A percentile compares a stretch with the other conserved stretches of the same genome.
Evolutionary conservation across 805 yeast genomes (phyloP).

Genomic region (Lipomyces yamadae): DNA sequence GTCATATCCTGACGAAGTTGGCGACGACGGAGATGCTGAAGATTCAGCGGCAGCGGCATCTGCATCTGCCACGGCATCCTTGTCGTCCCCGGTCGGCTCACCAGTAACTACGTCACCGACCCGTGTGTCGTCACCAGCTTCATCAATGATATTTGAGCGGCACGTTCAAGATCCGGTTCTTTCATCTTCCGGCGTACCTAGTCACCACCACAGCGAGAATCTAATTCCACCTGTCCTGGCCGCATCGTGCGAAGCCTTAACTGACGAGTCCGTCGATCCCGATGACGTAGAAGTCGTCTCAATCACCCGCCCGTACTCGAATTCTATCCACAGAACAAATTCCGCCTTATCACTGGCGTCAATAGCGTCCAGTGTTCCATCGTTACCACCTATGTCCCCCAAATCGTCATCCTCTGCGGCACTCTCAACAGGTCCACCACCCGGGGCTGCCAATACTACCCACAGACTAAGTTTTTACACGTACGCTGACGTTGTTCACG

Average conservation of each 20-base stretch:
- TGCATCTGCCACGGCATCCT: background rate
- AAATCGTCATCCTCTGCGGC: slow-evolving; percentile 3
- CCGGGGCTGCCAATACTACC: background rate
- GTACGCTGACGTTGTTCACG: slow-evolving; percentile 26
- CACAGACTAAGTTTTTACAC: slow-evolving; percentile 26
- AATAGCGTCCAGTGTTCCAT: background rate
- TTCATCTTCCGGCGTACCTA: slow-evolving; percentile 30
- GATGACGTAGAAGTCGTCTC: slow-evolving; percentile 74
- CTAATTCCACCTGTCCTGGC: slow-evolving; percentile 81
- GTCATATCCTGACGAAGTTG: slow-evolving; percentile 12
- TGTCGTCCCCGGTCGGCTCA: slow-evolving; percentile 1
- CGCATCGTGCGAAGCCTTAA: slow-evolving; percentile 69
- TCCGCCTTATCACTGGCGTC: slow-evolving; percentile 9
- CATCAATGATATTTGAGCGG: slow-evolving; percentile 66
- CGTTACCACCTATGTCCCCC: background rate
- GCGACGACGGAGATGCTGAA: background rate
- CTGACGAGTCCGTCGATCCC: slow-evolving; percentile 61
- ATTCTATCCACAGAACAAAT: slow-evolving; percentile 10
- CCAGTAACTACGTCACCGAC: slow-evolving; percentile 3
- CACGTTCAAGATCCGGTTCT: slow-evolving; percentile 62
- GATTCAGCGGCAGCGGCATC: background rate
- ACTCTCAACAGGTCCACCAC: background rate
- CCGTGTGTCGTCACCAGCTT: slow-evolving; percentile 41
- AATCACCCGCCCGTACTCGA: slow-evolving; percentile 54
- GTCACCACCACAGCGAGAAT: slow-evolving; percentile 60